Conservation (phyloP, 2,329 filamentous ascomycete species). For the Zymoseptoria brevis region DNA sequence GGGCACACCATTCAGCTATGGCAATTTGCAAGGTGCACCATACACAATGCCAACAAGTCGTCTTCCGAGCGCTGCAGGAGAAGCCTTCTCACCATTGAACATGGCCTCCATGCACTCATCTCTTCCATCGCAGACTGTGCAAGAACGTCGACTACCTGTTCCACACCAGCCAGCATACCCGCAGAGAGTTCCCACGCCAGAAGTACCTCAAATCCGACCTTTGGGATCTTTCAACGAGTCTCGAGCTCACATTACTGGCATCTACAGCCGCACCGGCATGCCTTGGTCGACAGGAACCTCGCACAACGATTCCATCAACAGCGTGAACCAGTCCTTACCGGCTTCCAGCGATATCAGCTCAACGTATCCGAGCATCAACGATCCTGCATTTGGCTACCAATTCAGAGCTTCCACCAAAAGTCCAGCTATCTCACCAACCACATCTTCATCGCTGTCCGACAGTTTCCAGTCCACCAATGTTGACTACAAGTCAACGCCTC, state of each 20-base stretch:
- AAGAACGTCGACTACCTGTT: conserved; percentile 27
- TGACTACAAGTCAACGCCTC: not conserved
- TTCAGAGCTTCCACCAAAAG: conserved; percentile 19
- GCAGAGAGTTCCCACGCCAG: conserved; percentile 5
- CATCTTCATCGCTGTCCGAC: conserved; percentile 13
- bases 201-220: conserved; percentile 21
- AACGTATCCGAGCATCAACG: not conserved
- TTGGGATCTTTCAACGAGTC: conserved; percentile 19
- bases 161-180: conserved; percentile 15
- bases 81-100: conserved; percentile 26
- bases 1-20: conserved; percentile 22
- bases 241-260: conserved; percentile 21
- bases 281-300: conserved; percentile 21
- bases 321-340: conserved; percentile 2
- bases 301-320: conserved; percentile 9
- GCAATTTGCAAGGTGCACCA: conserved; percentile 17
- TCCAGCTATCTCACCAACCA: conserved; percentile 19
- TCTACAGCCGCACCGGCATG: conserved; percentile 26
- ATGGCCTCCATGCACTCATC: conserved; percentile 30
- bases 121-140: conserved; percentile 24
- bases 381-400: conserved; percentile 21
- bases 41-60: conserved; percentile 13
- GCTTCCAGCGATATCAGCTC: not conserved
- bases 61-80: conserved; percentile 22
- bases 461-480: conserved; percentile 12